phyloP scores from a whole-genome alignment of 768 basidiomycete genomes.

The Termitomyces sp. region DNA sequence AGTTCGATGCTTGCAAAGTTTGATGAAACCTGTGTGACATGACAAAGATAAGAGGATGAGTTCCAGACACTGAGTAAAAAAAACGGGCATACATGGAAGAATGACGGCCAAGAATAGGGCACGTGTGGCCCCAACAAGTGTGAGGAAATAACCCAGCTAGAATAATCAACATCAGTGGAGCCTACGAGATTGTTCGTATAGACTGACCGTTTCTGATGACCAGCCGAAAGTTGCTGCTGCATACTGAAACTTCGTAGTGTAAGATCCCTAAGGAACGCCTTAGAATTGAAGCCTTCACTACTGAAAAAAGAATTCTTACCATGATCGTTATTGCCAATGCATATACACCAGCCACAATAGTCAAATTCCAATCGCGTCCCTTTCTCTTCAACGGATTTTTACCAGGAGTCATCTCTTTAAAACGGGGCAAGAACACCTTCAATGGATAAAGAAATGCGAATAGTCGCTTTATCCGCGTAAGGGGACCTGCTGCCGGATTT shows the following conservation, averaged over 20 bases:
- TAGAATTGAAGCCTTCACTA: not conserved
- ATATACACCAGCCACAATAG: slow-evolving; percentile 50
- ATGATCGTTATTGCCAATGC: slow-evolving; percentile 47
- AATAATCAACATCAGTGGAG: slow-evolving; percentile 1
- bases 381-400: slow-evolving; percentile 36
- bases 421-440: slow-evolving; percentile 52
- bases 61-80: not conserved
- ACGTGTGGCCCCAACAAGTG: slow-evolving; percentile 46
- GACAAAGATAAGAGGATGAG: not conserved
- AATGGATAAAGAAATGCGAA: slow-evolving; percentile 74
- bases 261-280: slow-evolving; percentile 43
- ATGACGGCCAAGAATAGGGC: slow-evolving; percentile 53
- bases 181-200: not conserved
- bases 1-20: slow-evolving; percentile 44
- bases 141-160: slow-evolving; percentile 75
- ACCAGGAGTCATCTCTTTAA: slow-evolving; percentile 14
- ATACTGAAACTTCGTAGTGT: slow-evolving; percentile 62
- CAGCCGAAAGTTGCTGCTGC: slow-evolving; percentile 59
- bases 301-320: slow-evolving; percentile 29
- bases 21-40: slow-evolving; percentile 45
- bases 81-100: slow-evolving; percentile 46
- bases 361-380: slow-evolving; percentile 63
- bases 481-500: slow-evolving; percentile 18
- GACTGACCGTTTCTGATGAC: slow-evolving; percentile 60
- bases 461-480: slow-evolving; percentile 39